Evolutionary conservation across 2,329 filamentous ascomycete genomes (phyloP), one percentile per base, ranked within the genome.

Genomic region (Colletotrichum theobromicola): DNA sequence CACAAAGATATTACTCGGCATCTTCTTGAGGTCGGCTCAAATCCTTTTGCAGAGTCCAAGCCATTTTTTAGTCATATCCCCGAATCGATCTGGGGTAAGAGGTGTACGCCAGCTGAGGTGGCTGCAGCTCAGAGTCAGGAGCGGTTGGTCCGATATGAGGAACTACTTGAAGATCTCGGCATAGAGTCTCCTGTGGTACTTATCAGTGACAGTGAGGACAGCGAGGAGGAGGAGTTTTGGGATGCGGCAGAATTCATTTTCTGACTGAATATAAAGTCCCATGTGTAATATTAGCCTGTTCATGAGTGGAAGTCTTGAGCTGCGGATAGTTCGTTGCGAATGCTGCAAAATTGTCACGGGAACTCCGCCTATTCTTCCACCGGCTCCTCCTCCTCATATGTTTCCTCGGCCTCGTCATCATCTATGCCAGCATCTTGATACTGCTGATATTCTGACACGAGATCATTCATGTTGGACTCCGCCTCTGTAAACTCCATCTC

Each of bases 401-500:
- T 95, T 88, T 98, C 96, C 0, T 30, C 60, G 88, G 98, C 96
- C 81, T 95, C 96, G 88, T 98, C 97, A 76, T 96, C 97, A 87
- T 46, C 42, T n/a, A 98, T 92, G 82, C 94, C 94, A 84, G 96
- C 97, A 87, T 99, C 97, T 92, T 99, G 97, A 93, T 99, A 98
- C 89, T 99, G 97, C 92, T 98, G 97, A 91, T 99, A 98, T 88
- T 99, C 97, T 76, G 95, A 98, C 82, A 99, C 96, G 84, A 99
- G 90, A 87, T 99, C 97, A 91, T 99, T 98, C 97, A 99, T 98
- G 91, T 99, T 99, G 89, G 94, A 98, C 93, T 99, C 97, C 81
- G 97, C 97, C 92, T 99, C 97, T 84, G 97, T 98, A 91, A 99
- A 99, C 90, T 99, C 97, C 97, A 98, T 98, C 94, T 98, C 97